These are phyloP conservation scores for Xylaria intraflava DNA, from an alignment of 495 filamentous ascomycete species.

Conservation along the genomic window DNA sequence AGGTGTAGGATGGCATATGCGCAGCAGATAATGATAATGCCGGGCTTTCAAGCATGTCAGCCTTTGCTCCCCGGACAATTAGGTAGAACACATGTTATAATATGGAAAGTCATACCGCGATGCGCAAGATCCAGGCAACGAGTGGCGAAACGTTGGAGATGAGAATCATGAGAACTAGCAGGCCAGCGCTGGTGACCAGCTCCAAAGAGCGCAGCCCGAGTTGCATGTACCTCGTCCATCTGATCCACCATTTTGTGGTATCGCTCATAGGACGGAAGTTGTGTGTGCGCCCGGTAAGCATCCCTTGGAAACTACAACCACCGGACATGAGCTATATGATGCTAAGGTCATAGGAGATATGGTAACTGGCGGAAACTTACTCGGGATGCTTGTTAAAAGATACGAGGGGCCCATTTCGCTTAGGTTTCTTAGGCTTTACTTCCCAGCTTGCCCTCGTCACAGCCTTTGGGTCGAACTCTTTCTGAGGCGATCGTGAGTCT, in stretches of 20 bases:
- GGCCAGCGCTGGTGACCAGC: conserved; percentile 60
- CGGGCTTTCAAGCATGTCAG: conserved; percentile 42
- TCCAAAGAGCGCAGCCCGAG: conserved; percentile 57
- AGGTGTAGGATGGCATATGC: conserved; percentile 77
- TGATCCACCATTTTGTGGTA: conserved; percentile 61
- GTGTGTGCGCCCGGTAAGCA: conserved; percentile 21
- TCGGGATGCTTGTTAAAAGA: conserved; percentile 78
- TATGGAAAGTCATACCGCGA: conserved; percentile 52
- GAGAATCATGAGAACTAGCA: conserved; percentile 66
- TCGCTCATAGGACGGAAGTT: conserved; percentile 56
- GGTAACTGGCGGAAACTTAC: conserved; percentile 40
- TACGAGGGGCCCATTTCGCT: conserved; percentile 66
- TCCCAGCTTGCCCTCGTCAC: conserved; percentile 66
- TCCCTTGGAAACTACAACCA: conserved; percentile 28
- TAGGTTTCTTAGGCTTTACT: conserved; percentile 48
- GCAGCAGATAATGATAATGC: conserved; percentile 60
- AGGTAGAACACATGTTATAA: not conserved
- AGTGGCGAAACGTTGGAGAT: conserved; percentile 56
- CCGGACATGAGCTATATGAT: conserved; percentile 16
- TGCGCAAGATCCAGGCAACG: conserved; percentile 67
- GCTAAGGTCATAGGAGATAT: not conserved
- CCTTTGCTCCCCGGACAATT: not conserved
- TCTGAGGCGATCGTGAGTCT: conserved; percentile 44
- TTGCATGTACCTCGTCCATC: conserved; percentile 57
- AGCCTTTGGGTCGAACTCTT: conserved; percentile 73